Conservation (phyloP, 1,139 yeast genomes). For the Nematodospora anomalae region DNA sequence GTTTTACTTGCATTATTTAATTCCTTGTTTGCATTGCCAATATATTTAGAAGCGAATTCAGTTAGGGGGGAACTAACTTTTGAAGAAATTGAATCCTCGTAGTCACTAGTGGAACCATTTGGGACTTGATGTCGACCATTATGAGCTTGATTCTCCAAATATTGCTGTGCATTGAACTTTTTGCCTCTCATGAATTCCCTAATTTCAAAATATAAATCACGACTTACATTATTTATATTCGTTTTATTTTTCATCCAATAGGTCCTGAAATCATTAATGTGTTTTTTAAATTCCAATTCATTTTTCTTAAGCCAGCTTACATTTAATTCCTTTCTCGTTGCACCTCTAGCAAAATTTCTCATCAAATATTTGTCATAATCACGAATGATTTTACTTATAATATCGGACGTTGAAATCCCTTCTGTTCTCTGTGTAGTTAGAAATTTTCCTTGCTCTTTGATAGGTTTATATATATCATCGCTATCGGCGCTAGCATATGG, state of each 20-base stretch:
- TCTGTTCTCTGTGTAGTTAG: constrained; percentile 94
- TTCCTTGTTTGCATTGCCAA: constrained; percentile 54
- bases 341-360: constrained; percentile 97
- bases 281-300: constrained; percentile 90
- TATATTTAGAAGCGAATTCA: constrained; percentile 60
- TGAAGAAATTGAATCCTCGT: constrained; percentile 9
- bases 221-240: constrained; percentile 70
- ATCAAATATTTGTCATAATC: constrained; percentile 95
- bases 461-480: constrained; percentile 91
- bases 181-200: constrained; percentile 66
- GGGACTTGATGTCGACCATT: constrained; percentile 32
- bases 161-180: constrained; percentile 41
- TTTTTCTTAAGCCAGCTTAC: constrained; percentile 97
- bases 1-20: constrained; percentile 40
- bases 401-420: constrained; percentile 94
- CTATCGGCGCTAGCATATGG: constrained; percentile 87
- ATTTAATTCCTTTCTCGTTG: constrained; percentile 91
- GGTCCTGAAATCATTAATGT: constrained; percentile 80
- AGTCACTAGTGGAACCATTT: constrained; percentile 3
- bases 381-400: constrained; percentile 88
- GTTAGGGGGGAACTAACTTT: constrained; percentile 48
- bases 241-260: constrained; percentile 76
- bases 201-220: constrained; percentile 81
- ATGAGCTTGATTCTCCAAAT: constrained; percentile 27
- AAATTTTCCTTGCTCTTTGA: constrained; percentile 87